Conservation (phyloP, 2,329 filamentous ascomycete species). For the Neofusicoccum cordaticola region DNA sequence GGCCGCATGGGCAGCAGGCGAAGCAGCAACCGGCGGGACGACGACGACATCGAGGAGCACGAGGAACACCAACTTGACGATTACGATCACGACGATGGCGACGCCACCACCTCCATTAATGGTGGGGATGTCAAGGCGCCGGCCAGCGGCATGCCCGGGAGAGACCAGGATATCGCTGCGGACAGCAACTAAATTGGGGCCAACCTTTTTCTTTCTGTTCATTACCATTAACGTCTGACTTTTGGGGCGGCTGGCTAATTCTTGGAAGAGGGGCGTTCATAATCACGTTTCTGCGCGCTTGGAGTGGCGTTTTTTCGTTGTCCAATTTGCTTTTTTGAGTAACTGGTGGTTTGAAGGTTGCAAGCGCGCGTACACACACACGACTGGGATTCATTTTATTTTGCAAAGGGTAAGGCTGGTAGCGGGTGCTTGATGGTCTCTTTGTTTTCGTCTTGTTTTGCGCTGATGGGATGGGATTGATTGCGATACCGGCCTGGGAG, state of each 20-base stretch:
- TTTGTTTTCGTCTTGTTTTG: neutral
- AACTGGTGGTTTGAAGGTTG: neutral
- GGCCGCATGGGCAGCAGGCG: conserved; percentile 15
- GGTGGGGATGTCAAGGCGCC: conserved; percentile 1
- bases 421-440: neutral
- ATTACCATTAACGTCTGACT: neutral
- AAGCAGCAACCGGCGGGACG: conserved; percentile 15
- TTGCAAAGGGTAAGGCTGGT: neutral
- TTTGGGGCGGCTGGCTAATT: neutral
- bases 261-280: conserved; percentile 9
- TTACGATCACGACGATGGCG: conserved; percentile 9
- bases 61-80: conserved; percentile 4
- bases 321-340: neutral
- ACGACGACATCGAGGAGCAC: conserved; percentile 13
- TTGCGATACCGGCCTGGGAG: conserved; percentile 2
- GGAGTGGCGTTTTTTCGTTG: neutral
- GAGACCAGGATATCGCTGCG: neutral
- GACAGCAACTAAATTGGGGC: conserved; percentile 2
- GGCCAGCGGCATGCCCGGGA: neutral
- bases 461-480: conserved; percentile 11
- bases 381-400: neutral
- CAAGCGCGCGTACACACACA: neutral
- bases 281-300: conserved; percentile 3
- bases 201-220: neutral
- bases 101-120: neutral